phyloP scores from a whole-genome alignment of 352 stramenopile genomes.

The Pythium dissotocum region DNA sequence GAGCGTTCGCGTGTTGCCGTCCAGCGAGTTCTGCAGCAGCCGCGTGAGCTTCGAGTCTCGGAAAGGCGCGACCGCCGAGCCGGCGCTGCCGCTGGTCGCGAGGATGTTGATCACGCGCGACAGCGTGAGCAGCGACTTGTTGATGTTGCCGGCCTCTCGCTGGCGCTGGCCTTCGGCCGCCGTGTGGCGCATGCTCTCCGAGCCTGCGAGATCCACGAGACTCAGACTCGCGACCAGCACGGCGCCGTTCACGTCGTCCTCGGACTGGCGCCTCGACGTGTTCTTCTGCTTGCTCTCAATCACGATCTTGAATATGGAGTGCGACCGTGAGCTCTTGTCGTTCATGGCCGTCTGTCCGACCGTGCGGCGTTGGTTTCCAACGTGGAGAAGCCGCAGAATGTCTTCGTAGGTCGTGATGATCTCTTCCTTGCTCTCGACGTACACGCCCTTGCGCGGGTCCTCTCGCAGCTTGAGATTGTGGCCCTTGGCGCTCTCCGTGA shows the following conservation, averaged over 20 bases:
- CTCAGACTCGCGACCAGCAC: constrained; percentile 95
- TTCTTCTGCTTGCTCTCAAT: constrained; percentile 81
- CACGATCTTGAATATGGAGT: constrained; percentile 83
- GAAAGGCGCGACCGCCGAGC: constrained; percentile 68
- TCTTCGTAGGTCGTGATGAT: constrained; percentile 87
- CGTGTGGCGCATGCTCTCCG: constrained; percentile 95
- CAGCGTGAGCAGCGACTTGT: constrained; percentile 95
- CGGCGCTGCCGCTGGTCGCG: constrained; percentile 31
- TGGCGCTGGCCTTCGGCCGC: constrained; percentile 92
- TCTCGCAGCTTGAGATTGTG: constrained; percentile 88
- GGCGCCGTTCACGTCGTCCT: constrained; percentile 74
- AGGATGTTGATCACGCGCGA: constrained; percentile 93
- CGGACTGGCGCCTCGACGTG: constrained; percentile 42
- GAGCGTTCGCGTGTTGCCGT: constrained; percentile 90
- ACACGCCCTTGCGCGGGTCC: constrained; percentile 94
- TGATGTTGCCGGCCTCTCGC: constrained; percentile 97
- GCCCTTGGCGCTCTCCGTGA: constrained; percentile 62
- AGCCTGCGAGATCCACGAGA: constrained; percentile 97
- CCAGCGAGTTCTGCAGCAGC: constrained; percentile 89
- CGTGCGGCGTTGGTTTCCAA: constrained; percentile 67
- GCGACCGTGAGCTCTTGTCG: constrained; percentile 73
- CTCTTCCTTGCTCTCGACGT: constrained; percentile 95
- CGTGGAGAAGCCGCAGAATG: constrained; percentile 56
- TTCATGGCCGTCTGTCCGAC: constrained; percentile 83
- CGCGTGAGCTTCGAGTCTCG: constrained; percentile 92